These are phyloP conservation scores for Ophiocordyceps camponoti-leonardi DNA, from an alignment of 2,329 filamentous ascomycete species.

Conservation along the genomic window DNA sequence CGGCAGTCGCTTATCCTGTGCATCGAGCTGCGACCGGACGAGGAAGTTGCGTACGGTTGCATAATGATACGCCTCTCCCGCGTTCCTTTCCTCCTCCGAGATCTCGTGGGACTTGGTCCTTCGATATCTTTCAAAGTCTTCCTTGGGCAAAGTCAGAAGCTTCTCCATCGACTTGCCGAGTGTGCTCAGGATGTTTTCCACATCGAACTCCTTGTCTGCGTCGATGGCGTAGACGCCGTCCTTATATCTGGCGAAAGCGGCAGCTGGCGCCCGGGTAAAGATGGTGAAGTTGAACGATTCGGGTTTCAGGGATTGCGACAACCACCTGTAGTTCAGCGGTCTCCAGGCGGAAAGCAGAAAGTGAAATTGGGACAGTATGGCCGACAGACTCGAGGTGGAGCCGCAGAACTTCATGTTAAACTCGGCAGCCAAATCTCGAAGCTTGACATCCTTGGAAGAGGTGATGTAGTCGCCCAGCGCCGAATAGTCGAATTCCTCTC, in stretches of 20 bases:
- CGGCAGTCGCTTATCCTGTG: constrained; percentile 68
- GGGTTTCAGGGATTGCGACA: constrained; percentile 50
- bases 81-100: constrained; percentile 51
- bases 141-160: constrained; percentile 64
- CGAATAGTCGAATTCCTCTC: constrained; percentile 81
- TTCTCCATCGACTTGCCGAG: constrained; percentile 96
- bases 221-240: constrained; percentile 88
- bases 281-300: constrained; percentile 51
- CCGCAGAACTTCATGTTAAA: constrained; percentile 70
- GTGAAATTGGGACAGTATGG: constrained; percentile 77
- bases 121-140: constrained; percentile 75
- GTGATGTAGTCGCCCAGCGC: constrained; percentile 77
- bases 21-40: constrained; percentile 90
- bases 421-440: constrained; percentile 50
- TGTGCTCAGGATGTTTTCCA: constrained; percentile 72
- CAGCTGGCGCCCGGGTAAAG: constrained; percentile 55
- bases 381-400: constrained; percentile 94
- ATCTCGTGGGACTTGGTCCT: constrained; percentile 50
- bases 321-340: constrained; percentile 42
- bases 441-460: constrained; percentile 63
- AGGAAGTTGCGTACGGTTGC: constrained; percentile 74
- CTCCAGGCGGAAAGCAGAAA: constrained; percentile 79
- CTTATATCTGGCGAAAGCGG: constrained; percentile 67
- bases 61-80: constrained; percentile 72
- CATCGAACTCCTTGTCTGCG: constrained; percentile 82